Conservation (phyloP, 2,329 filamentous ascomycete species). For the Sclerotinia sclerotiorum region DNA sequence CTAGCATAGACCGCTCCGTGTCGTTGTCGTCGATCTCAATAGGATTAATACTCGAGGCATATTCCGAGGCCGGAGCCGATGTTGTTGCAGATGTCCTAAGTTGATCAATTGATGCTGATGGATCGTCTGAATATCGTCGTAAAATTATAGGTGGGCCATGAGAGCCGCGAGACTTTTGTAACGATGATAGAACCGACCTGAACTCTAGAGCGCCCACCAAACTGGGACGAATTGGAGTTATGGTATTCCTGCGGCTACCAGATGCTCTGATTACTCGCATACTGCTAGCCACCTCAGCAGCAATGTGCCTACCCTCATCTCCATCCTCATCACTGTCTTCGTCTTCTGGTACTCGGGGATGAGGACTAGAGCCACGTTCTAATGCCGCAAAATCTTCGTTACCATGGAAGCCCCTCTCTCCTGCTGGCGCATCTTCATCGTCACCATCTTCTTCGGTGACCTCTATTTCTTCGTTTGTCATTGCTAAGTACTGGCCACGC, state of each 20-base stretch:
- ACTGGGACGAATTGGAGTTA: slow-evolving; percentile 87
- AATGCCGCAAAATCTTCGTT: slow-evolving; percentile 39
- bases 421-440: slow-evolving; percentile 50
- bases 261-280: slow-evolving; percentile 81
- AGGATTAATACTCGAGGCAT: slow-evolving; percentile 45
- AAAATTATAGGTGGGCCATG: slow-evolving; percentile 67
- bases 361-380: slow-evolving; percentile 41
- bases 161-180: slow-evolving; percentile 78
- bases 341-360: slow-evolving; percentile 45
- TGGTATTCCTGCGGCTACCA: slow-evolving; percentile 66
- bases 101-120: slow-evolving; percentile 27
- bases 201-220: slow-evolving; percentile 93
- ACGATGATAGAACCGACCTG: slow-evolving; percentile 80
- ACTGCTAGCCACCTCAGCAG: slow-evolving; percentile 83
- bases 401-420: slow-evolving; percentile 38
- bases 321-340: slow-evolving; percentile 50
- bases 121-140: slow-evolving; percentile 68
- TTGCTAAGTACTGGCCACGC: slow-evolving; percentile 69
- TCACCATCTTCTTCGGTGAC: slow-evolving; percentile 66
- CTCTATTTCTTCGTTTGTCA: slow-evolving; percentile 52
- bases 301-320: slow-evolving; percentile 63
- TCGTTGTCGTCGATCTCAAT: slow-evolving; percentile 31
- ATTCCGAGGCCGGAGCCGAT: slow-evolving; percentile 42
- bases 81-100: slow-evolving; percentile 47
- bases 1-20: slow-evolving; percentile 23